These are phyloP conservation scores for Avena atlantica DNA, from an alignment of 176 grass and related monocot genomes.

Conservation along the genomic window DNA sequence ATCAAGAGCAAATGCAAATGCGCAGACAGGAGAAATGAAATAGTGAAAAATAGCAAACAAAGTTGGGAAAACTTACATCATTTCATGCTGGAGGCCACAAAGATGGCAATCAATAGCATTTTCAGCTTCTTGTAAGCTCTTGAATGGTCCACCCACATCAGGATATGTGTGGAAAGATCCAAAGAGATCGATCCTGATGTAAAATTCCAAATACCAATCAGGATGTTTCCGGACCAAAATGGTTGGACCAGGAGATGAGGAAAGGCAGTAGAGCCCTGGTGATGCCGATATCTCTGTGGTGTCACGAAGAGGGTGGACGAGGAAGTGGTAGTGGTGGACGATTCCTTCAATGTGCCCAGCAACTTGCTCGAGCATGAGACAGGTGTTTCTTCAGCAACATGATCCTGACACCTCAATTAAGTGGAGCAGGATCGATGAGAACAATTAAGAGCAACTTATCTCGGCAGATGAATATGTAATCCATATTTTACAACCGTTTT, in stretches of 20 bases:
- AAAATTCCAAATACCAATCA: not conserved
- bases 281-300: not conserved
- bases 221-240: not conserved
- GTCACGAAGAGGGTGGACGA: not conserved
- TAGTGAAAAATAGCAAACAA: not conserved
- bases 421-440: not conserved
- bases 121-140: not conserved
- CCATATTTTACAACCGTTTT: not conserved
- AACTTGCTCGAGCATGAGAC: not conserved
- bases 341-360: not conserved
- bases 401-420: not conserved
- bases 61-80: not conserved
- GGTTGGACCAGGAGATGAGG: not conserved
- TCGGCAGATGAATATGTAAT: not conserved
- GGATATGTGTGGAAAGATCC: not conserved
- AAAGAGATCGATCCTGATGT: not conserved
- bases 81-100: not conserved
- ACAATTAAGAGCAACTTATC: not conserved
- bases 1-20: not conserved
- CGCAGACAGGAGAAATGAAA: not conserved
- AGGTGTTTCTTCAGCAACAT: not conserved
- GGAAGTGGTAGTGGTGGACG: not conserved
- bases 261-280: not conserved
- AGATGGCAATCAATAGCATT: not conserved
- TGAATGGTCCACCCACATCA: not conserved